These are phyloP conservation scores for Aspergillus transmontanensis DNA, from an alignment of 2,329 filamentous ascomycete genomes.

Conservation along the genomic window DNA sequence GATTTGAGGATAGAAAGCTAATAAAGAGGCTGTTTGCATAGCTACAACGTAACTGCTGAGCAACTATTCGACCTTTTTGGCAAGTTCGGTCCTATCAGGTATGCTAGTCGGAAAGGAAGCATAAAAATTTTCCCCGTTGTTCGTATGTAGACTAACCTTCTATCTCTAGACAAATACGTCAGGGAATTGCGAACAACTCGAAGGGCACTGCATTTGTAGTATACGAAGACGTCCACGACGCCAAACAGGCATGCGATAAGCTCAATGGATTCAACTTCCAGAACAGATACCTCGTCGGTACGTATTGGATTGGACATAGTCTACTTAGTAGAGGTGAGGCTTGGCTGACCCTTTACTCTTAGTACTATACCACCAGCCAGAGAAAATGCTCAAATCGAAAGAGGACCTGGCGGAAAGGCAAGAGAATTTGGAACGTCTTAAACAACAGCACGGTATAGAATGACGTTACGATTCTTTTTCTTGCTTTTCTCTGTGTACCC, in stretches of 20 bases:
- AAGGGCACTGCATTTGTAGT: conserved; percentile 99
- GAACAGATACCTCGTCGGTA: conserved; percentile 97
- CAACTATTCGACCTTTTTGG: conserved; percentile 98
- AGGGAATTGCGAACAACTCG: conserved; percentile 94
- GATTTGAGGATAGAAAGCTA: conserved; percentile 11
- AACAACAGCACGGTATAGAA: conserved; percentile 97
- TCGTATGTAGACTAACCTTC: conserved; percentile 7
- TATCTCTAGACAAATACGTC: conserved; percentile 83
- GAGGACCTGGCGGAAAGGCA: conserved; percentile 91
- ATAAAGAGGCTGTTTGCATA: conserved; percentile 40
- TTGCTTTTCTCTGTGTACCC: conserved; percentile 34
- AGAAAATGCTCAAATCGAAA: conserved; percentile 83
- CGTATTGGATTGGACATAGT: conserved; percentile 41
- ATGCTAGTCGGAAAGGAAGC: conserved; percentile 43
- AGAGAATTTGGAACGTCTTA: conserved; percentile 97
- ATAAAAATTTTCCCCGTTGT: not conserved
- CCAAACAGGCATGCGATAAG: conserved; percentile 98
- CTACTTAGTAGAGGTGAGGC: not conserved
- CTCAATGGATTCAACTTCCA: conserved; percentile 99
- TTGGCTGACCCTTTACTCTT: conserved; percentile 12
- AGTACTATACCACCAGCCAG: conserved; percentile 75
- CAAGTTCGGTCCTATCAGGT: conserved; percentile 95
- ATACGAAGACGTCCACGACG: conserved; percentile 99
- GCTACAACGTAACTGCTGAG: conserved; percentile 98
- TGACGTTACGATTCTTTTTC: conserved; percentile 57